phyloP scores from a whole-genome alignment of 768 basidiomycete genomes.

The Tulasnella sp. region DNA sequence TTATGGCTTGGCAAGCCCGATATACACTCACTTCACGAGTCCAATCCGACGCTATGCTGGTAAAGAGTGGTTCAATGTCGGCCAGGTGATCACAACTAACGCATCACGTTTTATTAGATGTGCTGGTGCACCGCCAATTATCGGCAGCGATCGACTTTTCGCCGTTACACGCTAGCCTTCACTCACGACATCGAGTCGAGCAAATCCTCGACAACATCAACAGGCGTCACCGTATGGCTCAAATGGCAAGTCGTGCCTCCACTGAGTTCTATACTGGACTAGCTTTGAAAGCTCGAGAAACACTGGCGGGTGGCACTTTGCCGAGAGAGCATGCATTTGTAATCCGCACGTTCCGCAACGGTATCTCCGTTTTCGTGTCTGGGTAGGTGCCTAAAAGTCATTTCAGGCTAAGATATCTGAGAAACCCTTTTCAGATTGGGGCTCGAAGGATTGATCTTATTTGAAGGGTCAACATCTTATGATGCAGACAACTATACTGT shows the following conservation, averaged over 20 bases:
- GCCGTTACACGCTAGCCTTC: conserved; percentile 75
- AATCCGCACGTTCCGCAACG: conserved; percentile 88
- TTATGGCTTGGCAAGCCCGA: conserved; percentile 93
- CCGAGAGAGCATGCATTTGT: conserved; percentile 74
- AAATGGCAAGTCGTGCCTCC: conserved; percentile 93
- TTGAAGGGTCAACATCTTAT: conserved; percentile 81
- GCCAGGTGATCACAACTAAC: too few relatives aligned
- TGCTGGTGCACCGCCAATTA: conserved; percentile 88
- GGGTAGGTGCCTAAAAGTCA: conserved; percentile 43
- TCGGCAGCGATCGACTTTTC: conserved; percentile 77
- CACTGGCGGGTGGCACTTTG: conserved; percentile 22
- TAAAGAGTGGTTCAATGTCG: too few relatives aligned
- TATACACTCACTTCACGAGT: conserved; percentile 98
- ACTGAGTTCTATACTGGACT: conserved; percentile 97
- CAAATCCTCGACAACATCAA: conserved; percentile 79
- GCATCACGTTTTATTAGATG: too few relatives aligned
- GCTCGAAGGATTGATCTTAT: conserved; percentile 86
- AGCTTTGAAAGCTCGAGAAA: conserved; percentile 61
- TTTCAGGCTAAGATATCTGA: not conserved
- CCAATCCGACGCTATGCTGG: conserved; percentile 95
- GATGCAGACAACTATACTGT: conserved; percentile 87
- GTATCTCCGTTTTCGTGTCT: conserved; percentile 90
- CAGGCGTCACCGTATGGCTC: conserved; percentile 86
- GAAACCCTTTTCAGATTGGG: conserved; percentile 51
- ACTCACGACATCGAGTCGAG: conserved; percentile 83